Base-by-base conservation (phyloP, 257 asterid species). In the Jacaranda copaia region DNA sequence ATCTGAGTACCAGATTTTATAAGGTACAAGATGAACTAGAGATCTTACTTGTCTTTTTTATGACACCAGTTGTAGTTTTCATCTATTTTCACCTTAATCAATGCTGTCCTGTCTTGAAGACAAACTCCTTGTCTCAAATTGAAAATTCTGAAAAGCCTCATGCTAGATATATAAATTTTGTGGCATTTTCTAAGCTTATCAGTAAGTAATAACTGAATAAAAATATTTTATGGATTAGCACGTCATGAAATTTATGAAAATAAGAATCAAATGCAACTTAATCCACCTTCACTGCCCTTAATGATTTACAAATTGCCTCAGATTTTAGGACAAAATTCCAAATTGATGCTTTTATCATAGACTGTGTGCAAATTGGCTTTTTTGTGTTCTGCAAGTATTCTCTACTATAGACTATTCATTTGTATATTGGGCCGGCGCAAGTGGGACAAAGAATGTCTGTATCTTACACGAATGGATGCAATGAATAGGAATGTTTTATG, bases 381-480 rank as follows among this genome's bases (percentile, higher is more conserved):
- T 25, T 25, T 25, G 32, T 25, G 32, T 25, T 25, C 32, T 25
- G 32, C 32, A 25, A 25, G 32, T 25, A 25, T 25, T 25, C 32
- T 25, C 32, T 25, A 25, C 32, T 25, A 1, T 25, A 2, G 32
- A 25, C 32, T 25, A 25, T 25, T 25, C 32, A 25, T 25, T 25
- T 25, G 32, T 25, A 25, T 39, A 61, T 69, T 20, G 68, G 72
- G 60, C 58, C 80, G 32, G 74, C 38, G 40, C 79, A 7, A 81
- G 69, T 61, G 88, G 88, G 8, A 76, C 67, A 39, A 89, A 82
- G 39, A 87, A 61, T 73, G 62, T 25, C 70, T 6, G 4, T 62
- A 8, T 60, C 49, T 59, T 43, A 43, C 59, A 73, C 35, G 53
- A 39, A 73, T 20, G 7, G 0, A 55, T 16, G 35, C 11, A 69